A percentile compares a stretch with the other conserved stretches of the same genome.
These are phyloP conservation scores for Coemansia sp. DNA, from an alignment of 192 early-diverging fungal species.

Conservation along the genomic window DNA sequence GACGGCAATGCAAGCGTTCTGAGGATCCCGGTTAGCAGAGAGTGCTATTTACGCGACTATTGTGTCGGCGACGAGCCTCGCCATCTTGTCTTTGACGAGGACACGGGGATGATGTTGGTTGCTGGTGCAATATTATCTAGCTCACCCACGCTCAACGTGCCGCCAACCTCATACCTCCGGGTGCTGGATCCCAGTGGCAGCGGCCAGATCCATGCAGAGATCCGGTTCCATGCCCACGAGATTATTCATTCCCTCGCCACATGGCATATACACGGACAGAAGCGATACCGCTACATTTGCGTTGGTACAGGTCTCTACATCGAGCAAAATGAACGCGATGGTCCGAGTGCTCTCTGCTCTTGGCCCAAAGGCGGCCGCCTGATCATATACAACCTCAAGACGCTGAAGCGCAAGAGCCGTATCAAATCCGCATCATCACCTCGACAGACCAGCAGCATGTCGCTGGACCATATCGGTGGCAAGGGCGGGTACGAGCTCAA, in stretches of 20 bases:
- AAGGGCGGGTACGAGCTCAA: conserved; percentile 32
- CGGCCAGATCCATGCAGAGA: conserved; percentile 18
- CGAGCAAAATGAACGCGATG: background rate
- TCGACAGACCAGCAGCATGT: background rate
- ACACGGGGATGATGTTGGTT: conserved; percentile 37
- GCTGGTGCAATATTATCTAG: conserved; percentile 10
- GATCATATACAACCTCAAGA: conserved; percentile 44
- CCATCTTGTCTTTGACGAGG: conserved; percentile 25
- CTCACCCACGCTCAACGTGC: background rate
- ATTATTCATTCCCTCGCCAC: conserved; percentile 27
- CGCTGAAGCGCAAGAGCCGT: conserved; percentile 18
- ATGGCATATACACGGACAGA: conserved; percentile 39
- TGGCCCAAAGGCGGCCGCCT: conserved; percentile 22
- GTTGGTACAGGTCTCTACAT: conserved; percentile 34
- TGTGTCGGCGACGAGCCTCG: conserved; percentile 27
- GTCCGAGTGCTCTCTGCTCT: background rate
- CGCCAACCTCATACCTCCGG: conserved; percentile 18
- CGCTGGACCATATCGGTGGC: background rate
- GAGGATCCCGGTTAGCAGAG: conserved; percentile 8
- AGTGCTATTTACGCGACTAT: conserved; percentile 23
- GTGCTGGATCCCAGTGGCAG: conserved; percentile 13
- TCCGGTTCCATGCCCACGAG: conserved; percentile 23
- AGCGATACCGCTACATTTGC: conserved; percentile 42
- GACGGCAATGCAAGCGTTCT: conserved; percentile 9
- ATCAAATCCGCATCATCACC: conserved; percentile 1